Percentiles rank a stretch among this genome's conserved stretches.
Evolutionary conservation across 768 basidiomycete genomes (phyloP).

Genomic region (Tulasnella sp.): DNA sequence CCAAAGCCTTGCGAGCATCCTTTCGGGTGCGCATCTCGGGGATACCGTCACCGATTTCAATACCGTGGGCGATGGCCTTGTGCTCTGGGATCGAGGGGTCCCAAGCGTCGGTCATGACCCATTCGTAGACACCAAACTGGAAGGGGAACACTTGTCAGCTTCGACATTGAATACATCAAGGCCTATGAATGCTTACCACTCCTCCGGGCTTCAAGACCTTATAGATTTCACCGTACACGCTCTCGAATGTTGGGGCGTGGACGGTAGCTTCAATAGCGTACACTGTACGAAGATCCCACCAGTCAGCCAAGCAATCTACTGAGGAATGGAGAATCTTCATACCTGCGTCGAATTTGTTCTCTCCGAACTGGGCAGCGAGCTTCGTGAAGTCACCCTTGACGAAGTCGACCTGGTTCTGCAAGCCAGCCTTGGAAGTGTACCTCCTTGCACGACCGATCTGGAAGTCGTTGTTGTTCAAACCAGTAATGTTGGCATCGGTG

Average conservation of each 20-base stretch:
- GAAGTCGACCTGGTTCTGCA: constrained; percentile 77
- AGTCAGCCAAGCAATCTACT: neutral
- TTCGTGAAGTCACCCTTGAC: constrained; percentile 98
- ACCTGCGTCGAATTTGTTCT: constrained; percentile 94
- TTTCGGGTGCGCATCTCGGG: constrained; percentile 90
- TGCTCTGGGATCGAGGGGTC: constrained; percentile 83
- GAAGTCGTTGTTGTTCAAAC: constrained; percentile 96
- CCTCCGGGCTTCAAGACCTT: constrained; percentile 97
- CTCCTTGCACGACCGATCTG: constrained; percentile 84
- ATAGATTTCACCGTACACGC: constrained; percentile 90
- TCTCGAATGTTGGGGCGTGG: constrained; percentile 94
- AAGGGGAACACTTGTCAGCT: neutral
- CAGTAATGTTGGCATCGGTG: constrained; percentile 79
- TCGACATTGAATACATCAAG: neutral
- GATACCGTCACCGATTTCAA: constrained; percentile 96
- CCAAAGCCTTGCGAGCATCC: constrained; percentile 73
- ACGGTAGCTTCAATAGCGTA: constrained; percentile 98
- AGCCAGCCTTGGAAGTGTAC: constrained; percentile 76
- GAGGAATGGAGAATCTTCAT: neutral
- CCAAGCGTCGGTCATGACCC: constrained; percentile 98
- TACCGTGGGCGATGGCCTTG: constrained; percentile 86
- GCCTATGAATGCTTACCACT: constrained; percentile 59
- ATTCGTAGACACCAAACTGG: constrained; percentile 91
- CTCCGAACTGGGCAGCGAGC: constrained; percentile 86
- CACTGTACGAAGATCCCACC: constrained; percentile 50